Evolutionary conservation across 2,329 filamentous ascomycete species (phyloP), one percentile per base, ranked within the genome.

Genomic region (Xylariaceae sp.): DNA sequence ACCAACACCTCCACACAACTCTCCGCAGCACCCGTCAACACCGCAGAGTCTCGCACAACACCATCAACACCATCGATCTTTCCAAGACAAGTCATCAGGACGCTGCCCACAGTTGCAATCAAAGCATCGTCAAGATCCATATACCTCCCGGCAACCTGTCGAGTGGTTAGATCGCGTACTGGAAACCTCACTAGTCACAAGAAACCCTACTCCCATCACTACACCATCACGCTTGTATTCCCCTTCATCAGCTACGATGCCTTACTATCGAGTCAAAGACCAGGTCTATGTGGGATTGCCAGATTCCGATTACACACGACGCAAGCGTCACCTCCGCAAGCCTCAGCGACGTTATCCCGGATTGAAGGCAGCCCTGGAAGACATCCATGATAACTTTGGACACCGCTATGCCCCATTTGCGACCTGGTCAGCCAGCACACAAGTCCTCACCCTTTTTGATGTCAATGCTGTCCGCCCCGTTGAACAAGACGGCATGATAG

Each of bases 161-260:
- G 45, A 65, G 42, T 67, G 67, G 66, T 49, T 69, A 39, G 68
- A 70, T 45, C 30, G 8, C 35, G 52, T 70, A 18, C 44, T 70
- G 4, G 65, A 68, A 51, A 68, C 64, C 30, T 68, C 68, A 6
- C 48, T 62, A 18, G 9, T 42, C 11, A 62, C 60, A 15, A 62
- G 68, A 45, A 53, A 55, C 23, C 56, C 62, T 30, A 30, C 23
- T 30, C 23, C 23, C 5, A 5, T 30, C 23, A 30, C 23, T 30
- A 30, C 23, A 8, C 59, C 58, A 30, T 60, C 57, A 9, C 56
- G 49, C 37, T 18, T 58, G 23, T 57, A 54, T 13, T 56, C 57
- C n/a, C 23, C 23, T 30, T 55, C 55, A 18, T 53, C 56, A 30
- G 58, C 37, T 23, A 55, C 48, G 1, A 57, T 59, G 56, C 34